Evolutionary conservation across 139 green algal genomes (phyloP).

Genomic region (Coelastrella sp.): DNA sequence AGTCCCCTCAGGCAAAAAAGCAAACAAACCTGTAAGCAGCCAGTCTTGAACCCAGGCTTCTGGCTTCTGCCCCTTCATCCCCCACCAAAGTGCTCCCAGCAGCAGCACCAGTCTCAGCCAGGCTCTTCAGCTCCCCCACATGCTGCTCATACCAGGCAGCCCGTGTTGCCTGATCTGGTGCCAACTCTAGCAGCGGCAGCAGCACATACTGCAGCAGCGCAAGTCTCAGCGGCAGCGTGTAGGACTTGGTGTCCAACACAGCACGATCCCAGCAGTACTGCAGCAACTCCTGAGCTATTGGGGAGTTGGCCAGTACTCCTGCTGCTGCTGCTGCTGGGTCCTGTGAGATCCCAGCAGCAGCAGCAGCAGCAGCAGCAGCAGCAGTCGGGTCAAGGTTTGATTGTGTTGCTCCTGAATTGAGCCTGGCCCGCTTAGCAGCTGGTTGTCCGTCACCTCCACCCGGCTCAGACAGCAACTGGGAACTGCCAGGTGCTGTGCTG

Average conservation of each 20-base stretch:
- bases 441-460: not conserved
- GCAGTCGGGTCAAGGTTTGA: not conserved
- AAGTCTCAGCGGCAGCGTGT: not conserved
- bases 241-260: not conserved
- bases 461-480: too few species aligned
- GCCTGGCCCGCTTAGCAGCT: not conserved
- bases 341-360: not conserved
- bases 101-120: constrained; percentile 15
- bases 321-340: not conserved
- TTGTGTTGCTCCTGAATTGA: not conserved
- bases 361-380: not conserved
- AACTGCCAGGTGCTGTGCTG: not conserved
- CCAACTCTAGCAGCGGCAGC: constrained; percentile 21
- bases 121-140: not conserved
- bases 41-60: not conserved
- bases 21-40: constrained; percentile 17
- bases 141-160: not conserved
- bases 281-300: not conserved
- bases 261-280: not conserved
- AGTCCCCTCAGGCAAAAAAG: too few species aligned
- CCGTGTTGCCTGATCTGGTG: not conserved
- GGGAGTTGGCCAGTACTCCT: not conserved
- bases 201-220: constrained; percentile 2
- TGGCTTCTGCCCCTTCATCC: not conserved
- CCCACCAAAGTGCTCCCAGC: not conserved